Evolutionary conservation across 371 early-diverging fungal species (phyloP), one percentile per base, ranked within the genome.

Genomic region (Mucor lusitanicus): DNA sequence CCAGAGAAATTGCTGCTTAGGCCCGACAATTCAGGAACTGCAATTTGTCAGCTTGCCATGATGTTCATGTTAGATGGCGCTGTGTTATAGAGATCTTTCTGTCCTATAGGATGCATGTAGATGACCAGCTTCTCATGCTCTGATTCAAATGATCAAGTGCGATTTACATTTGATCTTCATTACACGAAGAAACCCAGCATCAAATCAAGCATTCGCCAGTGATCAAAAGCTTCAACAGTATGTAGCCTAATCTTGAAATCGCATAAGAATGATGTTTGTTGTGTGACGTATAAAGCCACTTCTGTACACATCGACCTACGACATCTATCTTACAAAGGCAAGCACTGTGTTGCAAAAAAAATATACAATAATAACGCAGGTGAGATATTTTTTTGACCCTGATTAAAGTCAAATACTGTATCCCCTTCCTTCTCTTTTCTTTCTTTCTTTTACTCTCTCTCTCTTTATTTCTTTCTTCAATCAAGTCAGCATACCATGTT

Each of bases 271-370:
- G 23, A 50, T 50, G 50, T 50, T 50, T 50, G 21, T 12, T 25
- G 50, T 50, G 50, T 50, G 50, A 50, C 50, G 50, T 50, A 44
- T 50, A 23, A 50, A 50, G 50, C 50, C 25, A 11, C 50, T 50
- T 50, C 12, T 50, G 23, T 23, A 23, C 50, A 11, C 23, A 50
- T 50, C 50, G 21, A 37, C 13, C 11, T 37, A 37, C 37, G 37
- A 37, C 37, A 37, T 37, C 3, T 33, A 48, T 48, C 50, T 50
- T 6, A 0, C 21, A 1, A 35, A 35, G 8, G 35, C 11, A 48
- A 23, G 17, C 42, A 42, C 42, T n/a, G 23, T 48, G 23, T 48
- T 13, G 37, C 37, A 25, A 50, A 50, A 33, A 33, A 33, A 30
- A 30, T 30, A 30, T 7, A 33, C 7, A 50, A 30, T 23, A 23